These are phyloP conservation scores for Spergularia bocconei DNA, from an alignment of 148 eudicot species.

Conservation along the genomic window DNA sequence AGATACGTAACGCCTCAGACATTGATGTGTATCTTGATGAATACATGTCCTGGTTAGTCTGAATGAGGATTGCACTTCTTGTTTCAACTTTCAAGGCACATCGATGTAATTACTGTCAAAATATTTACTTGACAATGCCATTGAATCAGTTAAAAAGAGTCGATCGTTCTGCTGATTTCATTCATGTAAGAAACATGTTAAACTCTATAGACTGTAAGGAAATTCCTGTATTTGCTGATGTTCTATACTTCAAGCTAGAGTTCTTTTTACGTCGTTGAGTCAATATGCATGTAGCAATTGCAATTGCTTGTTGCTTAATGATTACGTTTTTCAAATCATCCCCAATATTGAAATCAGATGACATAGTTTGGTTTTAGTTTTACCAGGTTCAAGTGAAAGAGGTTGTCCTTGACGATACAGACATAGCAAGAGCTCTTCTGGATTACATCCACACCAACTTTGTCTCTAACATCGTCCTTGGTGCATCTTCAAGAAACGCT, in stretches of 20 bases:
- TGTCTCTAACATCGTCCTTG: constrained; percentile 49
- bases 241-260: neutral
- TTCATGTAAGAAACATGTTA: neutral
- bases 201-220: neutral
- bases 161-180: neutral
- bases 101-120: neutral
- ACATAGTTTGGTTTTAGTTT: neutral
- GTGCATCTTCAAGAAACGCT: constrained; percentile 51
- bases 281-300: neutral
- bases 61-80: neutral
- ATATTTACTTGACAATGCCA: neutral
- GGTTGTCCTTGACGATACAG: constrained; percentile 51
- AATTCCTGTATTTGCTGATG: neutral
- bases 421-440: constrained; percentile 43
- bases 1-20: neutral
- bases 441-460: constrained; percentile 47
- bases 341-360: neutral
- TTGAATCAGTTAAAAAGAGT: neutral
- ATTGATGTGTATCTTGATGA: neutral
- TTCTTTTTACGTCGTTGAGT: neutral
- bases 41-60: neutral
- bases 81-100: neutral
- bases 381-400: constrained; percentile 53
- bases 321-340: neutral
- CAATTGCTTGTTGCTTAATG: neutral